phyloP scores from a whole-genome alignment of 2,329 filamentous ascomycete genomes.

The Aspergillus unguis region DNA sequence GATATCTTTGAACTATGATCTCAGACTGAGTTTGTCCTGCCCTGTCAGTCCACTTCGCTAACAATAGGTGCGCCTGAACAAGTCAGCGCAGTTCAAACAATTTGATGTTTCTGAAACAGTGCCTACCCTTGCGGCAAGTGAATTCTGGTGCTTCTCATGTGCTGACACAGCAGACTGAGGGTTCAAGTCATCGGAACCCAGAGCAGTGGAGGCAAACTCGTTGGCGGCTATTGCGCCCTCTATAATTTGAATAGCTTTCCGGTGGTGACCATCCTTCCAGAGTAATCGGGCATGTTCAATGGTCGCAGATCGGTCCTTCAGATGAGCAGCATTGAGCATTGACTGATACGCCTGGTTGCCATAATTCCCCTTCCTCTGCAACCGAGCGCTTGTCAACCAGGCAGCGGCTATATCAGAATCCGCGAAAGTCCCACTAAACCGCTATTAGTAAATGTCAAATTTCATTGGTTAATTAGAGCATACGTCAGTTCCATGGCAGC shows the following conservation, averaged over 20 bases:
- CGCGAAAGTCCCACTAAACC: constrained; percentile 52
- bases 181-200: constrained; percentile 33
- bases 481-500: constrained; percentile 77
- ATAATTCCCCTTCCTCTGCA: constrained; percentile 81
- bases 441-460: constrained; percentile 25
- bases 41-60: constrained; percentile 94
- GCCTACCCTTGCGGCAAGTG: constrained; percentile 44
- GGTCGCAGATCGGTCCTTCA: constrained; percentile 81
- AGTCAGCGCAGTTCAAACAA: constrained; percentile 7
- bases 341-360: constrained; percentile 89
- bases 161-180: constrained; percentile 38
- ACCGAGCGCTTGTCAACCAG: constrained; percentile 80
- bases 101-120: neutral
- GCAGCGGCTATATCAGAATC: constrained; percentile 73
- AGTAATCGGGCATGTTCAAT: constrained; percentile 91
- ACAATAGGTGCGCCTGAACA: constrained; percentile 70
- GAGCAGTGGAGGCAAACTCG: constrained; percentile 60
- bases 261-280: constrained; percentile 89
- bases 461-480: neutral
- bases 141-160: constrained; percentile 50
- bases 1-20: constrained; percentile 76
- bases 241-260: constrained; percentile 90
- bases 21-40: constrained; percentile 89
- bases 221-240: constrained; percentile 80
- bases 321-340: constrained; percentile 78